Base-by-base conservation (phyloP, 2,329 filamentous ascomycete genomes). In the Dothistroma septosporum region DNA sequence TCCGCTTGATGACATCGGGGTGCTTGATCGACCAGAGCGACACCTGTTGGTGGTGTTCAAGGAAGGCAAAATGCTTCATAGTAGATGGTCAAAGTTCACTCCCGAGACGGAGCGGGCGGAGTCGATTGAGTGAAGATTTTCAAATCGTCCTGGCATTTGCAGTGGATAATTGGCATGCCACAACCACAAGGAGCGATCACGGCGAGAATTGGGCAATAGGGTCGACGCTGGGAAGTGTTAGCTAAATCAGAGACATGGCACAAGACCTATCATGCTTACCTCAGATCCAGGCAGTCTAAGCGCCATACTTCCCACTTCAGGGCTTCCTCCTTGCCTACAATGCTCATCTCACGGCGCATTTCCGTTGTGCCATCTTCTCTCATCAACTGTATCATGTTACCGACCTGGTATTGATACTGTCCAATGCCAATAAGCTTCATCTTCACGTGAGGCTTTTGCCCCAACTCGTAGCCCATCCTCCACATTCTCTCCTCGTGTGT, bases 1-100 rank as follows among this genome's bases (percentile, higher is more conserved):
- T 65, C 84, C 83, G 1, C 69, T 86, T 55, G 77, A 84, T n/a
- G 78, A 86, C 66, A 77, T 85, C 19, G 75, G 76, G 0, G 72
- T 84, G 4, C 67, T 86, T 28, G 81, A 81, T 61, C 66, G 74
- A 46, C 78, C 78, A 2, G 78, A 83, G 54, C 74, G 76, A 65
- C 74, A 78, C 61, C 64, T 85, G 8, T 64, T 83, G 48, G 79
- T 76, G 2, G 82, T 85, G 1, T 75, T 85, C 53, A 85, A 85
- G 67, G 82, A 83, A 37, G 83, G 83, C 0, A 73, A 79, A 14
- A 75, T 84, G 16, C 73, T 74, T 50, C 71, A 70, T 58, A 76
- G 74, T 61, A 64, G 67, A 28, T 73, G 68, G 69, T 70, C 68
- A 32, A 71, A 69, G 58, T 41, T 74, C 61, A 37, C 62, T 33